Evolutionary conservation across 306 rosid species (phyloP), one percentile per base, ranked within the genome.

Genomic region (Acacia melanoxylon): DNA sequence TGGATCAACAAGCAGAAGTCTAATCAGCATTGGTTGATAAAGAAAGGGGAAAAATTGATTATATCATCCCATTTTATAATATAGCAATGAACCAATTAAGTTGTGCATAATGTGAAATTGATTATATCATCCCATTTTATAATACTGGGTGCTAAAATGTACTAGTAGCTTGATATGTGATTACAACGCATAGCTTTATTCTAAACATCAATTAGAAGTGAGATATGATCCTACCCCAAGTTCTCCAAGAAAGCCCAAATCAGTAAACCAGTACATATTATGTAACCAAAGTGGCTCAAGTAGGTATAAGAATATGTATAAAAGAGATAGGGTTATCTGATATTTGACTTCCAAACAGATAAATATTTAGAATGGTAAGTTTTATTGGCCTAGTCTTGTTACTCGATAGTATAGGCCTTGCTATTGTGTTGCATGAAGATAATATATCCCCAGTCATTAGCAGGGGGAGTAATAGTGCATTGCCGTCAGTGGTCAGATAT

Each of bases 1-100:
- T 96, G 99, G 99, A 96, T 96, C 74, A 96, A 96, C 89, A 91
- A 87, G 67, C 89, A 93, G 86, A 96, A 96, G 75, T 96, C 99
- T 68, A 94, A 96, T 81, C 99, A 96, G 81, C 89, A 96, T 83
- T 96, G 99, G 99, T 85, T 96, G 80, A 88, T 62, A 87, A 96
- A 96, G 88, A 97, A 96, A 91, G 99, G 99, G 35, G 97, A n/a
- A 96, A 44, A 96, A 94, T n/a, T n/a, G n/a, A n/a, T n/a, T n/a
- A n/a, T n/a, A n/a, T n/a, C n/a, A n/a, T n/a, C n/a, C n/a, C n/a
- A n/a, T n/a, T n/a, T n/a, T n/a, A n/a, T n/a, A n/a, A 35, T 35
- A 35, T 4, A 35, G 37, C 37, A 35, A 35, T 4, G 1, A 4
- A 35, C 6, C 37, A 6, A 35, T 35, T 35, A 35, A 35, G 37